Conservation (phyloP, 2,329 filamentous ascomycete species). For the Fusarium domesticum region DNA sequence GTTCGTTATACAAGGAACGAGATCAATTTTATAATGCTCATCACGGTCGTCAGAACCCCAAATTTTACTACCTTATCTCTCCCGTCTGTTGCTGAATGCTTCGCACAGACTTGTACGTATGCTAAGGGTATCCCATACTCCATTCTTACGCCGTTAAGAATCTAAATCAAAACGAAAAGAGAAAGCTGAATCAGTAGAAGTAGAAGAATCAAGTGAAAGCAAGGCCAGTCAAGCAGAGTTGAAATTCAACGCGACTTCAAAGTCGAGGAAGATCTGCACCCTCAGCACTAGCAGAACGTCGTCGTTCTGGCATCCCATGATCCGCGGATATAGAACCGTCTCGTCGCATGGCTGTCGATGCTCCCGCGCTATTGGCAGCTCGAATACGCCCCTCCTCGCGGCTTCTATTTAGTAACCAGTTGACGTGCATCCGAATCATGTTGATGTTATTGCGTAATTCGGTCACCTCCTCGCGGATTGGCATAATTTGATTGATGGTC, state of each 20-base stretch:
- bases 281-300: conserved; percentile 38
- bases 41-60: no score
- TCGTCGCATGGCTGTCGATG: conserved; percentile 31
- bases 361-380: conserved; percentile 36
- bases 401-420: conserved; percentile 55
- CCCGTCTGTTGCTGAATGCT: conserved; percentile 8
- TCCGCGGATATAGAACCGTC: conserved; percentile 30
- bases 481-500: conserved; percentile 60
- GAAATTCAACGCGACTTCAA: no score
- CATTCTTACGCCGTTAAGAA: conserved; percentile 20
- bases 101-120: conserved; percentile 14
- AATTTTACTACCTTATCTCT: conserved; percentile 4
- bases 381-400: conserved; percentile 45
- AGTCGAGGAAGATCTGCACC: conserved; percentile 38
- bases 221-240: no score
- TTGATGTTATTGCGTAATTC: conserved; percentile 57
- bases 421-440: conserved; percentile 57
- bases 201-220: neutral
- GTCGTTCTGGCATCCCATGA: conserved; percentile 34
- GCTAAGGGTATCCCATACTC: conserved; percentile 22
- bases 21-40: no score
- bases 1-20: no score
- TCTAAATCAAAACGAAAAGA: no score
- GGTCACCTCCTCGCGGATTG: conserved; percentile 60
- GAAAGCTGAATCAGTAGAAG: neutral